These are phyloP conservation scores for Cercospora sp. DNA, from an alignment of 2,329 filamentous ascomycete species.

Conservation along the genomic window DNA sequence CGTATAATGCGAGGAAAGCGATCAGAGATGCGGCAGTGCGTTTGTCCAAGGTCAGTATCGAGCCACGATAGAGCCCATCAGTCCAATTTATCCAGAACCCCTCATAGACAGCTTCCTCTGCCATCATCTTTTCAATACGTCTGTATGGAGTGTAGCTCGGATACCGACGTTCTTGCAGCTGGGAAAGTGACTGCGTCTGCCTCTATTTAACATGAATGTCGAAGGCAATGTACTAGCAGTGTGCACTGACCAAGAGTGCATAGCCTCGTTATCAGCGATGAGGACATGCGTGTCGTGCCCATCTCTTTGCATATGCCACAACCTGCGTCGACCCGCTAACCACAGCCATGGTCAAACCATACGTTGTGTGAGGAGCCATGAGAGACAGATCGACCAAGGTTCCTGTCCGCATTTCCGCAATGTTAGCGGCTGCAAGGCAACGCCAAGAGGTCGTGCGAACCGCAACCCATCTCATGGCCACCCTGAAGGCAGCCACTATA, in stretches of 20 bases:
- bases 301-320: neutral
- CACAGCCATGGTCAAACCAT: neutral
- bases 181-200: neutral
- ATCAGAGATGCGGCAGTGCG: conserved; percentile 13
- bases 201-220: neutral
- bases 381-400: too few relatives aligned
- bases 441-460: neutral
- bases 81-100: conserved; percentile 17
- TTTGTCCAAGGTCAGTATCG: conserved; percentile 12
- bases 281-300: neutral
- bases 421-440: neutral
- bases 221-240: neutral
- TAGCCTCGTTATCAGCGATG: neutral
- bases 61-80: neutral
- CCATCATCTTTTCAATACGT: neutral
- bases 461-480: neutral
- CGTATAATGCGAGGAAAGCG: conserved; percentile 13
- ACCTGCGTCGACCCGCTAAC: neutral
- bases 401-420: too few relatives aligned
- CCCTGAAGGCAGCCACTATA: neutral
- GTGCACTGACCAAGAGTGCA: neutral
- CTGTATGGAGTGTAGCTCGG: neutral
- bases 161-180: neutral
- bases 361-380: too few relatives aligned
- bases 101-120: neutral